Percentiles rank a stretch among this genome's conserved stretches.
Conservation (phyloP, 805 yeast species). For the Maudiozyma bulderi region DNA sequence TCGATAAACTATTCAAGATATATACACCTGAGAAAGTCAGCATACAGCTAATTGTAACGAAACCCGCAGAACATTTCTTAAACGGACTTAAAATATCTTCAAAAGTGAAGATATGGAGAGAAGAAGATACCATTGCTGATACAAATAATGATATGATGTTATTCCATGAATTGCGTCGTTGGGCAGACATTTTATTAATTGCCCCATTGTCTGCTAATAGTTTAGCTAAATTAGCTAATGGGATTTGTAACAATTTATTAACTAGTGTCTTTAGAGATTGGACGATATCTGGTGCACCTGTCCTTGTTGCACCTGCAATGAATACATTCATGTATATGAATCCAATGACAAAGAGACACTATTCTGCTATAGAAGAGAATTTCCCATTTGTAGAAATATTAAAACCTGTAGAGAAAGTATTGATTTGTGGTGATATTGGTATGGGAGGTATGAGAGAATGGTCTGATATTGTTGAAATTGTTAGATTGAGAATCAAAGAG, state of each 20-base stretch:
- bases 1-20: conserved; percentile 73
- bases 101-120: conserved; percentile 78
- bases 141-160: conserved; percentile 53
- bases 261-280: conserved; percentile 70
- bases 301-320: conserved; percentile 77
- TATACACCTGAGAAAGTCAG: conserved; percentile 67
- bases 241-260: conserved; percentile 66
- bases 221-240: conserved; percentile 63
- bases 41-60: conserved; percentile 77
- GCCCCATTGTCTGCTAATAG: conserved; percentile 78
- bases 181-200: conserved; percentile 74
- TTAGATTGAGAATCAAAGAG: conserved; percentile 31
- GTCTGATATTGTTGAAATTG: conserved; percentile 66
- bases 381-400: conserved; percentile 66
- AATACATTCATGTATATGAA: conserved; percentile 77
- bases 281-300: conserved; percentile 59
- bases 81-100: conserved; percentile 53
- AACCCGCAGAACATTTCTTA: conserved; percentile 63
- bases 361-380: conserved; percentile 52
- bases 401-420: conserved; percentile 74
- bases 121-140: conserved; percentile 47
- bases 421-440: conserved; percentile 75
- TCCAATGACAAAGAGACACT: conserved; percentile 66
- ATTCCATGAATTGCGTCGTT: conserved; percentile 68
- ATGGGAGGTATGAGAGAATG: conserved; percentile 92